Conservation (phyloP, 306 rosid genomes). For the Begonia loranthoides region DNA sequence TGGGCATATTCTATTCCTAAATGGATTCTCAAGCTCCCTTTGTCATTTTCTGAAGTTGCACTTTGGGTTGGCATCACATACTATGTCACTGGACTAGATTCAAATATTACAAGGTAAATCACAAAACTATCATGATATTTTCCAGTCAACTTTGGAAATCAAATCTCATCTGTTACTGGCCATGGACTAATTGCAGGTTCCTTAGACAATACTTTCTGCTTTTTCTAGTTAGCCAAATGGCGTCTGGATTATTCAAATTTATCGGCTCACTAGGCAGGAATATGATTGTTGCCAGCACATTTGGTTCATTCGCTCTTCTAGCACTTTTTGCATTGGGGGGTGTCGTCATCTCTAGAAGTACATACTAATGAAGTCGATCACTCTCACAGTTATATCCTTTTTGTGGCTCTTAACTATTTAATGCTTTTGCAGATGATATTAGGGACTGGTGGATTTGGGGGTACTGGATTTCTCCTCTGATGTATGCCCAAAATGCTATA, state of each 20-base stretch:
- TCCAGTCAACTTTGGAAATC: too few relatives aligned
- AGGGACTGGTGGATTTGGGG: slow-evolving; percentile 74
- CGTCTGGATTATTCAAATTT: slow-evolving; percentile 47
- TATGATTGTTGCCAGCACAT: slow-evolving; percentile 37
- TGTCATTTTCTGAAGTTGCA: slow-evolving; percentile 31
- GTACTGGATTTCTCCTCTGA: slow-evolving; percentile 61
- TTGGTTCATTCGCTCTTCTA: slow-evolving; percentile 43
- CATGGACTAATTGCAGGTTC: slow-evolving; percentile 24
- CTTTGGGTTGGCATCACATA: slow-evolving; percentile 51
- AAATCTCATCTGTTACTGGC: neutral
- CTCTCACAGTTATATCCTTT: neutral
- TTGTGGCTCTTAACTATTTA: neutral
- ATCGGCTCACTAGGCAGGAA: slow-evolving; percentile 37
- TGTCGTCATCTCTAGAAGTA: slow-evolving; percentile 61
- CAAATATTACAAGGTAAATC: slow-evolving; percentile 34
- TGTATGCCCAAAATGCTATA: slow-evolving; percentile 56
- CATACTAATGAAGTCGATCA: neutral
- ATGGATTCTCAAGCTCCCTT: slow-evolving; percentile 52
- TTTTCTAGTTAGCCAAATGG: slow-evolving; percentile 36
- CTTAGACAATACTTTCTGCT: slow-evolving; percentile 43
- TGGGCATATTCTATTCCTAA: slow-evolving; percentile 59
- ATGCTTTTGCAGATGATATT: slow-evolving; percentile 23
- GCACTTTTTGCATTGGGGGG: slow-evolving; percentile 40
- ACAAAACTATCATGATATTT: neutral
- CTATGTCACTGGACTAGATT: slow-evolving; percentile 51